These are phyloP conservation scores for Backusella mclennaniae DNA, from an alignment of 192 early-diverging fungal genomes.

Conservation along the genomic window DNA sequence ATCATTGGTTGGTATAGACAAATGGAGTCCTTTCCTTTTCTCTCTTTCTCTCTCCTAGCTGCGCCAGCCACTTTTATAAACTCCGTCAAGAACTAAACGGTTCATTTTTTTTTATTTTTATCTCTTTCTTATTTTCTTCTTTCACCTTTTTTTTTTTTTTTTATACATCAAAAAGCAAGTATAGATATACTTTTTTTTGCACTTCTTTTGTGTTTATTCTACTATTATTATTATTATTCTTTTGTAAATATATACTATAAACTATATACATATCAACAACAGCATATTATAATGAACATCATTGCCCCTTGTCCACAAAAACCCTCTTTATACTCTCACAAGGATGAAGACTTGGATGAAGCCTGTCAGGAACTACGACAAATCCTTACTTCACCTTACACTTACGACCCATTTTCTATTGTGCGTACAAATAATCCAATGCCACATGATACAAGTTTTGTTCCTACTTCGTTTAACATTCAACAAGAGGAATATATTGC, in stretches of 20 bases:
- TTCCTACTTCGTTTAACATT: constrained; percentile 1
- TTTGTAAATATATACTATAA: not conserved
- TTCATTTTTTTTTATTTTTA: not conserved
- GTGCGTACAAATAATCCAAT: constrained; percentile 14
- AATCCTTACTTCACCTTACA: constrained; percentile 1
- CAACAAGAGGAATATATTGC: not conserved
- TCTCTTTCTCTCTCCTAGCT: not conserved
- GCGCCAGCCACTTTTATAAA: not conserved
- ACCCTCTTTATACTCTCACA: constrained; percentile 6
- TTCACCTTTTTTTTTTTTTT: not conserved
- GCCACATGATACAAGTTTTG: constrained; percentile 17
- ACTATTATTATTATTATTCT: not conserved
- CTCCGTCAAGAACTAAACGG: not conserved
- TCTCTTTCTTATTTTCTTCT: not conserved
- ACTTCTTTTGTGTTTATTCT: not conserved
- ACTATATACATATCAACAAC: not conserved
- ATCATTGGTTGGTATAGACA: not conserved
- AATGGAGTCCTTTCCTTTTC: not conserved
- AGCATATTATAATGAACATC: constrained; percentile 3
- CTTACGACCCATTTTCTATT: not conserved
- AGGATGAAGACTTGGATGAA: constrained; percentile 3
- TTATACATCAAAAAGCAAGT: not conserved
- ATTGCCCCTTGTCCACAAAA: constrained; percentile 18
- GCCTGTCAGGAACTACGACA: constrained; percentile 19
- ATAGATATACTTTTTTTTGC: not conserved